A percentile compares a stretch with the other conserved stretches of the same genome.
These are phyloP conservation scores for Ophiocordyceps camponoti-leonardi DNA, from an alignment of 2,329 filamentous ascomycete species.

Conservation along the genomic window DNA sequence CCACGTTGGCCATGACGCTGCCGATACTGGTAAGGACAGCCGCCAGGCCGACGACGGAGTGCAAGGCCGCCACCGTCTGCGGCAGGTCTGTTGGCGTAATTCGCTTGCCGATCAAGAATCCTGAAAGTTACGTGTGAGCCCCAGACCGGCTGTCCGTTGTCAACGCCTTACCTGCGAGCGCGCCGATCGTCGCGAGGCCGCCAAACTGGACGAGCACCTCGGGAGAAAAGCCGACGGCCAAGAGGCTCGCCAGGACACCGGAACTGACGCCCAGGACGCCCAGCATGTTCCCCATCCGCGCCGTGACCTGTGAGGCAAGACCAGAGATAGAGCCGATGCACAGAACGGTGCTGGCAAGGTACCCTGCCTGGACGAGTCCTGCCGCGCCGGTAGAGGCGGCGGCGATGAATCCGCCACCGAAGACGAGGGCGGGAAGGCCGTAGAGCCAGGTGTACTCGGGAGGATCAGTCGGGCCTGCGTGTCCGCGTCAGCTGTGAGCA, in stretches of 20 bases:
- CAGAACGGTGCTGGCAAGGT: constrained; percentile 66
- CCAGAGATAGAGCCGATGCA: constrained; percentile 76
- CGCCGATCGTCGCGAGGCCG: constrained; percentile 55
- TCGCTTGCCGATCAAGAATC: constrained; percentile 63
- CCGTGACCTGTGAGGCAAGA: constrained; percentile 66
- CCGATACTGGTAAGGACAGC: constrained; percentile 80
- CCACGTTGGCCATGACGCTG: constrained; percentile 60
- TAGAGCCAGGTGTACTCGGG: constrained; percentile 83
- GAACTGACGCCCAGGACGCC: constrained; percentile 74
- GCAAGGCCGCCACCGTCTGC: constrained; percentile 75
- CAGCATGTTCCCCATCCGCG: constrained; percentile 69
- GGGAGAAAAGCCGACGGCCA: constrained; percentile 63
- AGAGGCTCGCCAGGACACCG: constrained; percentile 67
- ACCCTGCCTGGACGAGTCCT: constrained; percentile 73
- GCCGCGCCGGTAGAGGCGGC: constrained; percentile 69
- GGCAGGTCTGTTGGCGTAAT: constrained; percentile 81
- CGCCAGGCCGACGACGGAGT: constrained; percentile 78
- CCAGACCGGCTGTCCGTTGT: neutral
- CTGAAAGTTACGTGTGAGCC: constrained; percentile 13
- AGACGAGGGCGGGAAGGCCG: constrained; percentile 57
- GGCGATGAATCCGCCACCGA: constrained; percentile 65
- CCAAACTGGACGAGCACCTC: constrained; percentile 69
- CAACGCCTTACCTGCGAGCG: constrained; percentile 32
- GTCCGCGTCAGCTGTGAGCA: constrained; percentile 4
- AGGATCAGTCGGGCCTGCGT: constrained; percentile 56